Conservation (phyloP, 2,329 filamentous ascomycete genomes). For the Knoxdaviesia capensis region DNA sequence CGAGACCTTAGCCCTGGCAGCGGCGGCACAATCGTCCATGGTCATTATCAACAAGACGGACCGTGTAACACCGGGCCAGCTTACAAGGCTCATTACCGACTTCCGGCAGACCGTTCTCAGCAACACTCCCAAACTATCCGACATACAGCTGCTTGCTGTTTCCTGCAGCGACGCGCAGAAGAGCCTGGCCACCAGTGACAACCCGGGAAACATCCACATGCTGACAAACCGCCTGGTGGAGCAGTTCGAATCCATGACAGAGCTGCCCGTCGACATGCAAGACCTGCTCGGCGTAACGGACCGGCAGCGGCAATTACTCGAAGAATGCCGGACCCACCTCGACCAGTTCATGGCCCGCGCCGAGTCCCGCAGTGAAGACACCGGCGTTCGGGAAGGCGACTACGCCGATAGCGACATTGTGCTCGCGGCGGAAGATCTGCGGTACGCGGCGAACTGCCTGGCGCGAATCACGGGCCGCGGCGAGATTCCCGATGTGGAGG, state of each 20-base stretch:
- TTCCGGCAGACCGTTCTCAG: constrained; percentile 13
- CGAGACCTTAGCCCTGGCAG: constrained; percentile 34
- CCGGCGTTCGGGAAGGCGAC: constrained; percentile 5
- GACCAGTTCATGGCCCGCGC: constrained; percentile 51
- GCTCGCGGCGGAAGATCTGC: constrained; percentile 72
- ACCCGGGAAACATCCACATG: constrained; percentile 44
- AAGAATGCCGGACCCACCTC: constrained; percentile 51
- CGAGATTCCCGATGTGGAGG: constrained; percentile 76
- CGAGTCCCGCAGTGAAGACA: constrained; percentile 6
- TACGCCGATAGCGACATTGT: constrained; percentile 56
- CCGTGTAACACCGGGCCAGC: constrained; percentile 14
- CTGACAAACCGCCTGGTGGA: constrained; percentile 48
- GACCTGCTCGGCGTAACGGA: constrained; percentile 81
- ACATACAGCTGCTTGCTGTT: constrained; percentile 28
- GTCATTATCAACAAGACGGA: constrained; percentile 46
- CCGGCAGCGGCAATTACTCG: constrained; percentile 66
- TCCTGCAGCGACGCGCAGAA: constrained; percentile 47
- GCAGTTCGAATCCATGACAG: constrained; percentile 52
- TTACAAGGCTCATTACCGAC: constrained; percentile 16
- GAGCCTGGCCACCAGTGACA: constrained; percentile 10
- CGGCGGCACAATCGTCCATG: constrained; percentile 24
- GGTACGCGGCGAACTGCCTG: constrained; percentile 61
- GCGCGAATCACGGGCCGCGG: constrained; percentile 75
- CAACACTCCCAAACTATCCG: constrained; percentile 18
- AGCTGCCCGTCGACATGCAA: constrained; percentile 49